Evolutionary conservation across 108 stramenopile genomes (phyloP), one percentile per base, ranked within the genome.

Genomic region (Cyclotella atomus): DNA sequence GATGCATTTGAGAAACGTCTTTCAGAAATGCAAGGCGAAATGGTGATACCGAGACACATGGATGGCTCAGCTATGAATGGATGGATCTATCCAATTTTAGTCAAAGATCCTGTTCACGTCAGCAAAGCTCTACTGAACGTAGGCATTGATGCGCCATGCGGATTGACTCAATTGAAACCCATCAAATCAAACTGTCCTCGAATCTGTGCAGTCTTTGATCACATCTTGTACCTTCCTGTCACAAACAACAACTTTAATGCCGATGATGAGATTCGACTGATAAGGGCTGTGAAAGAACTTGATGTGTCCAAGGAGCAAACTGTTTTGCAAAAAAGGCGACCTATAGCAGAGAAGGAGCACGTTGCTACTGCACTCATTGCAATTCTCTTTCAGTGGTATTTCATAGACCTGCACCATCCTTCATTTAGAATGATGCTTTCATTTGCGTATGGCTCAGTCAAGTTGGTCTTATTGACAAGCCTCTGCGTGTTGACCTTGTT

Each of bases 151-250:
- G 88, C 82, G 19, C 82, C 89, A 0, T 62, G 69, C 20, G 90
- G 93, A 30, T 67, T 88, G 34, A 90, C 93, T 19, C 93, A 94
- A 72, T 65, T 94, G 47, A 71, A 69, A 52, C 89, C 85, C 59
- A 54, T 64, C 28, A 21, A 6, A 29, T 19, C 17, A 15, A 27
- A 41, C 2, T 84, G 84, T 65, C 76, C 84, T 35, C 55, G 66
- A 17, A 56, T 82, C 10, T 45, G 73, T 23, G 43, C 65, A 12
- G 69, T 88, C 19, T 90, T 94, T 81, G 49, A 81, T 25, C 64
- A 62, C 1, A 71, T 91, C 29, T 45, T 94, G 36, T 94, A 94
- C 73, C 75, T 94, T 9, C 93, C 93, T n/a, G 81, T 89, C 55
- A 59, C 87, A 17, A 77, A 77, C 45, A 60, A 59, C 34, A 29